These are phyloP conservation scores for Zygnema circumcarinatum DNA, from an alignment of 139 green algal species.

Conservation along the genomic window DNA sequence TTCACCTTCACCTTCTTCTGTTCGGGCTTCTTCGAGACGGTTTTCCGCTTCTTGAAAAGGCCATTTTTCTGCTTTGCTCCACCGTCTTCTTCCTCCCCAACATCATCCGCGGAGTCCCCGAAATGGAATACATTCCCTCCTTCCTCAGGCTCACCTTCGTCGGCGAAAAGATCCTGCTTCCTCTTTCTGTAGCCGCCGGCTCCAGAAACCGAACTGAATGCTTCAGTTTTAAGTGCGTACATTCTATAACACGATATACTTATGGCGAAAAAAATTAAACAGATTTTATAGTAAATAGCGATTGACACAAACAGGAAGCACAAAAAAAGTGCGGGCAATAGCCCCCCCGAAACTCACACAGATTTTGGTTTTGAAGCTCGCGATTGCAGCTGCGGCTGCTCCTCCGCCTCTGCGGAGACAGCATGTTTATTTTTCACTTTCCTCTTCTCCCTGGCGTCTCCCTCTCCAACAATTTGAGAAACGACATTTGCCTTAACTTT, in stretches of 20 bases:
- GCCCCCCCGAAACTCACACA: no score
- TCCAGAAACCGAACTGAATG: neutral
- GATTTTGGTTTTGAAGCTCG: no score
- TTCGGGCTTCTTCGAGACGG: conserved; percentile 6
- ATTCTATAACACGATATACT: neutral
- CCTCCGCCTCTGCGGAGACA: no score
- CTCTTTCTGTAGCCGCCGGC: neutral
- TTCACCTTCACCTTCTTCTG: neutral
- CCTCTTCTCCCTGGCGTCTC: no score
- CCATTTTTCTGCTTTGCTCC: conserved; percentile 38
- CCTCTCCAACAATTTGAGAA: no score
- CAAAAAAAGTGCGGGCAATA: no score
- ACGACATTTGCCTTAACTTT: conserved; percentile 14
- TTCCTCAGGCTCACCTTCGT: conserved; percentile 31
- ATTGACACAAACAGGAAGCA: no score
- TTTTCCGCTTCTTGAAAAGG: conserved; percentile 16
- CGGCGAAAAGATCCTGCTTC: neutral
- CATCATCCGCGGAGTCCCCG: conserved; percentile 38
- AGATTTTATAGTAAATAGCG: neutral
- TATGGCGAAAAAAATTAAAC: conserved; percentile 1
- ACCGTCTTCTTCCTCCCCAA: conserved; percentile 46
- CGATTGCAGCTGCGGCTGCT: no score
- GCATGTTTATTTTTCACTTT: no score
- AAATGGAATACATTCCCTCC: conserved; percentile 31
- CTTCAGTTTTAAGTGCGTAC: neutral